Conservation (phyloP, 768 basidiomycete genomes). For the Xanthoconium purpureum region DNA sequence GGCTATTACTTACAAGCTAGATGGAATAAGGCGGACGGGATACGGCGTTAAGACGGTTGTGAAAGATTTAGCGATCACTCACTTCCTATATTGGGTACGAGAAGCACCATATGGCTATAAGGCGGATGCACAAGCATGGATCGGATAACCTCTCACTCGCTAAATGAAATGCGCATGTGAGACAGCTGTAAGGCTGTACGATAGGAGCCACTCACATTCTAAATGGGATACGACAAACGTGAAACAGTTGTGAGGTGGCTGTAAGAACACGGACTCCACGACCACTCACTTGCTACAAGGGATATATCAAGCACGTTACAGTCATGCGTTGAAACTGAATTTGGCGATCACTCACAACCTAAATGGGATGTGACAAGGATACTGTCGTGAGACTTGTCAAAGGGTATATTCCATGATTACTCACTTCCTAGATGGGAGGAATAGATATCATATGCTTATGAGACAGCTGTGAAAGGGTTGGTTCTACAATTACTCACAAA, state of each 20-base stretch:
- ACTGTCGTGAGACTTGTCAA: no score
- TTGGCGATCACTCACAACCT: no score
- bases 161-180: no score
- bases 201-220: not conserved
- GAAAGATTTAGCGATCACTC: not conserved
- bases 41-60: not conserved
- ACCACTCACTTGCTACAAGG: not conserved
- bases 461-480: no score
- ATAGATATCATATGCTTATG: no score
- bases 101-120: not conserved
- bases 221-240: not conserved
- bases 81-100: not conserved
- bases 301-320: not conserved
- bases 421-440: no score
- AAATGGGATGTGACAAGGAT: no score
- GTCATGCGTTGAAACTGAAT: not conserved
- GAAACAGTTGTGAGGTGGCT: not conserved
- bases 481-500: no score
- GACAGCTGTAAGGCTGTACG: no score
- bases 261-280: not conserved
- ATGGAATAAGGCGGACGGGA: not conserved
- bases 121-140: not conserved
- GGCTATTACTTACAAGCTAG: not conserved
- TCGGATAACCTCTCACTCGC: not conserved
- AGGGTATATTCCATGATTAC: no score